Conservation (phyloP, 768 basidiomycete species). For the Amanita thiersii region DNA sequence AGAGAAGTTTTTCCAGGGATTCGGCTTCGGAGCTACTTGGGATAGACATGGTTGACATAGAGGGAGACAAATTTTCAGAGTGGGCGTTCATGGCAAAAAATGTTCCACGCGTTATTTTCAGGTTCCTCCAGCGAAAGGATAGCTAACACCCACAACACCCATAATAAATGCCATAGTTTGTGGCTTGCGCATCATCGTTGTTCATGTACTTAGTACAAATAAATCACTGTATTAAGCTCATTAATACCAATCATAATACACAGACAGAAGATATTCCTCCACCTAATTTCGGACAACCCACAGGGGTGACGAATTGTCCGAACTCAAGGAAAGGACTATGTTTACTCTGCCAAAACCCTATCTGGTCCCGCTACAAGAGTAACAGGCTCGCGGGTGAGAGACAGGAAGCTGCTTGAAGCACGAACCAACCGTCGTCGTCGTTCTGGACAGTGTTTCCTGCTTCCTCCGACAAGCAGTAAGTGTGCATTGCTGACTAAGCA, state of each 20-base stretch:
- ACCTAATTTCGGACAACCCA: conserved; percentile 78
- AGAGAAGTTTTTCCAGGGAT: conserved; percentile 47
- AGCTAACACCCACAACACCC: too few species aligned
- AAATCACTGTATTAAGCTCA: background rate
- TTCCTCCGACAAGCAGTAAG: conserved; percentile 11
- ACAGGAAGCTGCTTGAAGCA: conserved; percentile 44
- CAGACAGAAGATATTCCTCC: conserved; percentile 46
- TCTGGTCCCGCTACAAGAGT: conserved; percentile 23
- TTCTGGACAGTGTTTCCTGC: conserved; percentile 36
- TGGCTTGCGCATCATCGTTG: too few species aligned
- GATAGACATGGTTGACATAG: background rate
- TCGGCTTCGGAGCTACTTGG: background rate
- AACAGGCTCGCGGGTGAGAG: conserved; percentile 43
- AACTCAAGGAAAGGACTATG: conserved; percentile 71
- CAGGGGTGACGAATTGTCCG: conserved; percentile 39
- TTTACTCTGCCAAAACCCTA: conserved; percentile 56
- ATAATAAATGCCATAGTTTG: too few species aligned
- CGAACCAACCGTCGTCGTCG: conserved; percentile 72
- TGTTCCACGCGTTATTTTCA: background rate
- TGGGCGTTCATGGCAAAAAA: conserved; percentile 1
- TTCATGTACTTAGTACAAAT: too few species aligned
- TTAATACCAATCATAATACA: conserved; percentile 10
- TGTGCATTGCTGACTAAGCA: conserved; percentile 37
- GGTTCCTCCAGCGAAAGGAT: background rate
- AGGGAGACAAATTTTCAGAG: background rate